A percentile compares a stretch with the other conserved stretches of the same genome.
These are phyloP conservation scores for Monascus ruber DNA, from an alignment of 2,329 filamentous ascomycete species.

Conservation along the genomic window DNA sequence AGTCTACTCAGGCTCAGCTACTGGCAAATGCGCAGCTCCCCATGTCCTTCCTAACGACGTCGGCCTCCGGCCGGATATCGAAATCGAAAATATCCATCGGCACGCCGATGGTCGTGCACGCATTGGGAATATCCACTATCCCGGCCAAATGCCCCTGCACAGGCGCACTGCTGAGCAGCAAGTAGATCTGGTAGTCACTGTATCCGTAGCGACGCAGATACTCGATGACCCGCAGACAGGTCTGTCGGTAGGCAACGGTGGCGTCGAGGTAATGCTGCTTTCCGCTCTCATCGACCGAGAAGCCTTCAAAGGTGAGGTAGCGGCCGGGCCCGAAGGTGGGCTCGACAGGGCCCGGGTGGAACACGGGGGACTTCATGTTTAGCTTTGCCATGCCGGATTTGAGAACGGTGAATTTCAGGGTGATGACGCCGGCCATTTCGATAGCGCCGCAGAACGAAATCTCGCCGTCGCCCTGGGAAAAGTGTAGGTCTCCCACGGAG, in stretches of 20 bases:
- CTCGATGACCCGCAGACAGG: slow-evolving; percentile 64
- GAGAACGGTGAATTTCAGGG: slow-evolving; percentile 79
- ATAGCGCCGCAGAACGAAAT: slow-evolving; percentile 85
- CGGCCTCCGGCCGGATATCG: slow-evolving; percentile 62
- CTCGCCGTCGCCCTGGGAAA: slow-evolving; percentile 79
- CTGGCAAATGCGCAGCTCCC: slow-evolving; percentile 57
- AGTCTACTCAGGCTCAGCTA: slow-evolving; percentile 1
- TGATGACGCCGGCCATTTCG: slow-evolving; percentile 88
- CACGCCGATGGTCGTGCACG: slow-evolving; percentile 75
- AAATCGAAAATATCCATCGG: slow-evolving; percentile 95
- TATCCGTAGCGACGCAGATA: slow-evolving; percentile 65
- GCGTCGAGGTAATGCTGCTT: slow-evolving; percentile 86
- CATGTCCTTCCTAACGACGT: slow-evolving; percentile 54
- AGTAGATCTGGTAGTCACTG: slow-evolving; percentile 67
- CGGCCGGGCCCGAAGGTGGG: slow-evolving; percentile 75
- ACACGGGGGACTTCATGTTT: slow-evolving; percentile 72
- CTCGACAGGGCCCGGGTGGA: slow-evolving; percentile 76
- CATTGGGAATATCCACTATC: slow-evolving; percentile 83
- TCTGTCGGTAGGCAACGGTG: slow-evolving; percentile 76
- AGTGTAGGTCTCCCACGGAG: slow-evolving; percentile 78
- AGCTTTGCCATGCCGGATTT: slow-evolving; percentile 66
- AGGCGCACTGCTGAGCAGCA: slow-evolving; percentile 74
- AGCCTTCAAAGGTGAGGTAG: slow-evolving; percentile 79
- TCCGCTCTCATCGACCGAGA: slow-evolving; percentile 76
- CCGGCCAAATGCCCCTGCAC: slow-evolving; percentile 82